Conservation (phyloP, 1,139 yeast genomes). For the Taphrina pruni region DNA sequence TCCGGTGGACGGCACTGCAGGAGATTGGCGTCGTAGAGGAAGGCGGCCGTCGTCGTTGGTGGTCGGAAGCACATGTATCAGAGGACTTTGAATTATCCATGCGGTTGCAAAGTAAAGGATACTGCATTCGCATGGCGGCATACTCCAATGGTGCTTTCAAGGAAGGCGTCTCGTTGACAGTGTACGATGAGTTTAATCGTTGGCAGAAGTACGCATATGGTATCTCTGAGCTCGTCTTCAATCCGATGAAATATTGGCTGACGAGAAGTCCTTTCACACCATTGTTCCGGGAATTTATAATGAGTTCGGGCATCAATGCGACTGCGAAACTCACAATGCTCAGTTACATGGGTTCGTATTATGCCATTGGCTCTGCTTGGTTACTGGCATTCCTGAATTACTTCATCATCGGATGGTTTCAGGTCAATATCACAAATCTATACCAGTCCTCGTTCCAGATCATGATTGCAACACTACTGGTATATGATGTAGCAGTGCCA, state of each 20-base stretch:
- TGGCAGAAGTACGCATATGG: conserved; percentile 46
- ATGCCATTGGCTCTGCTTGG: conserved; percentile 43
- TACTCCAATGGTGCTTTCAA: conserved; percentile 43
- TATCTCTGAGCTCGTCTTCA: conserved; percentile 43
- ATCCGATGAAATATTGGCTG: conserved; percentile 43
- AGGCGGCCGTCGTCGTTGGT: conserved; percentile 42
- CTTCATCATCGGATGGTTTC: conserved; percentile 44
- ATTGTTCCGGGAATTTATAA: conserved; percentile 41
- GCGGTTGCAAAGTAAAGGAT: conserved; percentile 43
- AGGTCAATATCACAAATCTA: conserved; percentile 40
- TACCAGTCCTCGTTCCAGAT: conserved; percentile 43
- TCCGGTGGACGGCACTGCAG: conserved; percentile 45
- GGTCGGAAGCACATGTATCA: conserved; percentile 45
- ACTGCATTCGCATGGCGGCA: conserved; percentile 41
- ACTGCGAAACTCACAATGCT: conserved; percentile 44
- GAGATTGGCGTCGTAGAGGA: conserved; percentile 41
- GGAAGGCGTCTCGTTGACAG: conserved; percentile 45
- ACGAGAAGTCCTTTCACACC: conserved; percentile 43
- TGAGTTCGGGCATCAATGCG: conserved; percentile 37
- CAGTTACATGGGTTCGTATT: conserved; percentile 45
- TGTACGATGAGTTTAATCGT: conserved; percentile 45
- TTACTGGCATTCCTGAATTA: conserved; percentile 43
- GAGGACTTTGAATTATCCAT: conserved; percentile 46
- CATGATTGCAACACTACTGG: conserved; percentile 42
- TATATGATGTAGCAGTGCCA: conserved; percentile 44